Percentiles rank a stretch among this genome's conserved stretches.
Conservation (phyloP, 306 rosid genomes). For the Alnus glutinosa region DNA sequence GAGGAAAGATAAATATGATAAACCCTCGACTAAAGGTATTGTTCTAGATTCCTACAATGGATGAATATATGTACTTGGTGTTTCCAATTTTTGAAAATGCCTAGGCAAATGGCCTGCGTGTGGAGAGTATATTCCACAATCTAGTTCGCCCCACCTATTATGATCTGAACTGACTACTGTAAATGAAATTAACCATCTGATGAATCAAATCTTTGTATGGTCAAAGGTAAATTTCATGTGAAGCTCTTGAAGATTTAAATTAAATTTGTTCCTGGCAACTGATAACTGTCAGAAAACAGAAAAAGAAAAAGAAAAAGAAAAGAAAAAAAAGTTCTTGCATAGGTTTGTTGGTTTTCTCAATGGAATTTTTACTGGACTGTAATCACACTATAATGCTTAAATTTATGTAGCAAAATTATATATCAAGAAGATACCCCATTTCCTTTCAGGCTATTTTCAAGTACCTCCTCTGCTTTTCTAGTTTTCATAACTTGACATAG, state of each 20-base stretch:
- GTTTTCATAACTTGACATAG: neutral
- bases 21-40: conserved; percentile 75
- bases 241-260: neutral
- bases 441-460: neutral
- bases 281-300: neutral
- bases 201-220: neutral
- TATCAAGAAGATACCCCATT: neutral
- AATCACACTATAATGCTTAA: neutral
- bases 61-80: neutral
- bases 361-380: neutral
- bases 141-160: neutral
- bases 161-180: neutral
- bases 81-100: neutral
- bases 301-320: neutral
- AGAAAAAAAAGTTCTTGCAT: neutral
- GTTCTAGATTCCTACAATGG: neutral
- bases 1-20: conserved; percentile 72
- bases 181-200: neutral
- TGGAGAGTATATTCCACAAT: neutral
- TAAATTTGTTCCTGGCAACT: neutral
- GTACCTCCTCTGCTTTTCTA: neutral
- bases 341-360: neutral
- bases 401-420: neutral
- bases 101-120: neutral
- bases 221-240: neutral